These are phyloP conservation scores for Tranzscheliella williamsii DNA, from an alignment of 1,284 basidiomycete genomes.

Conservation along the genomic window DNA sequence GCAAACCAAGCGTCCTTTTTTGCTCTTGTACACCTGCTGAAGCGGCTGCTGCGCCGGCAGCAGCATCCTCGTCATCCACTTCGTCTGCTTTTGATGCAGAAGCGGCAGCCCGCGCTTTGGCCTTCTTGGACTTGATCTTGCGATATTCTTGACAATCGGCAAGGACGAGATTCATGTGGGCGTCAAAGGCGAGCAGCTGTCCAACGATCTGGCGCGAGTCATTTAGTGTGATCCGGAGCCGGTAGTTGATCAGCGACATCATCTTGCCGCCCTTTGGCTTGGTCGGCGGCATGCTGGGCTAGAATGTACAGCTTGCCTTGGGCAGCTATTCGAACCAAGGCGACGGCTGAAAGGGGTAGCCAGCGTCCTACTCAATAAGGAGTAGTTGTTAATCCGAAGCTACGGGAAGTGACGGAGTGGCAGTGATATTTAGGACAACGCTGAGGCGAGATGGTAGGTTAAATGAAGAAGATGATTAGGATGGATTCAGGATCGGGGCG, in stretches of 20 bases:
- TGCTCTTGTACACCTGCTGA: slow-evolving; percentile 75
- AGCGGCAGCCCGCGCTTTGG: slow-evolving; percentile 23
- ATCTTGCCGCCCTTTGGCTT: slow-evolving; percentile 70
- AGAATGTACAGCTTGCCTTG: too few relatives aligned
- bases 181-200: slow-evolving; percentile 98
- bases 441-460: too few relatives aligned
- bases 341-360: too few relatives aligned
- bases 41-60: slow-evolving; percentile 9
- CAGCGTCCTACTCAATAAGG: too few relatives aligned
- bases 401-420: too few relatives aligned
- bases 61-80: slow-evolving; percentile 50
- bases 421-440: too few relatives aligned
- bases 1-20: slow-evolving; percentile 91
- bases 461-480: too few relatives aligned
- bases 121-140: slow-evolving; percentile 53
- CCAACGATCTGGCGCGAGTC: slow-evolving; percentile 93
- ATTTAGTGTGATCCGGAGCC: slow-evolving; percentile 95
- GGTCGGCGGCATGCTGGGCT: slow-evolving; percentile 49
- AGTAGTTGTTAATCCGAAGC: too few relatives aligned
- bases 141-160: slow-evolving; percentile 69
- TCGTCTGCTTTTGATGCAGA: slow-evolving; percentile 38
- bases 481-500: too few relatives aligned
- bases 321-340: too few relatives aligned
- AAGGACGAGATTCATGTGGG: slow-evolving; percentile 98
- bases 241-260: slow-evolving; percentile 96